Percentiles rank a stretch among this genome's conserved stretches.
Evolutionary conservation across 75 land plant genomes (phyloP).

Genomic region (Cryptomeria japonica): DNA sequence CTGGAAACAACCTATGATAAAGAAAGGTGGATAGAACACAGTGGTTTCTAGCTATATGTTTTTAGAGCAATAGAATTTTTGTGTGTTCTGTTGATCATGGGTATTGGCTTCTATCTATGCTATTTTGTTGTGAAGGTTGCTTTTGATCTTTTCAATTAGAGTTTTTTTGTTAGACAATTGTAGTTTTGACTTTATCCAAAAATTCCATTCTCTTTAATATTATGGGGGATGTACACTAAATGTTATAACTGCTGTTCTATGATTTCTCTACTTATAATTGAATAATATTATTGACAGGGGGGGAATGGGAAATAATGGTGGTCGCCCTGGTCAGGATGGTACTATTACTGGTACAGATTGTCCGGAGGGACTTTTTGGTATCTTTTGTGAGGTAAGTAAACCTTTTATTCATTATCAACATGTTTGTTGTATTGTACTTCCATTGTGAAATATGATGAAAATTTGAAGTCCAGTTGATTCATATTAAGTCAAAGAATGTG

Average conservation of each 20-base stretch:
- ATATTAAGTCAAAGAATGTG: neutral
- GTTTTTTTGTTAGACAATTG: neutral
- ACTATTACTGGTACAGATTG: conserved; percentile 85
- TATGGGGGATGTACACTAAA: neutral
- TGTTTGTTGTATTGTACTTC: neutral
- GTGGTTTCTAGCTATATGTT: neutral
- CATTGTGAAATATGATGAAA: neutral
- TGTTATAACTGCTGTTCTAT: neutral
- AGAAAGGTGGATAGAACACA: neutral
- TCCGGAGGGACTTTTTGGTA: conserved; percentile 87
- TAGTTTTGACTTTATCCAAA: neutral
- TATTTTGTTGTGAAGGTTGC: no score
- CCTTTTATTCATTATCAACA: neutral
- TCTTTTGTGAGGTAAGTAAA: conserved; percentile 76
- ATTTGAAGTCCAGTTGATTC: neutral
- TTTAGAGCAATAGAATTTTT: neutral
- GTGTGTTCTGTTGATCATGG: neutral
- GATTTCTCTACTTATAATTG: neutral
- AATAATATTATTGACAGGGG: conserved; percentile 49
- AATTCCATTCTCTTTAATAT: neutral
- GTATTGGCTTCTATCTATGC: no score
- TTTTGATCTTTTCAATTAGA: neutral
- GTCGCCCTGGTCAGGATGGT: conserved; percentile 67
- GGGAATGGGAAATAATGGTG: conserved; percentile 54
- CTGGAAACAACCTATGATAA: neutral